Percentiles rank a stretch among this genome's conserved stretches.
Evolutionary conservation across 2,329 filamentous ascomycete species (phyloP).

Genomic region (Cephalotrichum gorgonifer): DNA sequence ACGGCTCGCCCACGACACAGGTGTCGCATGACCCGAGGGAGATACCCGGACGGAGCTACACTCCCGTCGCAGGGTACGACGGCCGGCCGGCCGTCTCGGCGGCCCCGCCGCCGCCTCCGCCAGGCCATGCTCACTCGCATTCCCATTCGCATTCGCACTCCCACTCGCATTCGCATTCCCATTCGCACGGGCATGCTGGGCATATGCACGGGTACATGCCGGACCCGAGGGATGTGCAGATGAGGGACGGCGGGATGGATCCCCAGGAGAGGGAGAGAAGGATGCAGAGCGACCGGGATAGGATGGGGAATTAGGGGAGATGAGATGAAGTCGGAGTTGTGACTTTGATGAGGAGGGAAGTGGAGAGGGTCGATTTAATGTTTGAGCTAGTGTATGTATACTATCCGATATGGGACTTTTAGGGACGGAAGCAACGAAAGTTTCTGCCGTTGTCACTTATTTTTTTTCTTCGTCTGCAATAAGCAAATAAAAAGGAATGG

Average conservation of each 20-base stretch:
- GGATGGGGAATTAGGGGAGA: not conserved
- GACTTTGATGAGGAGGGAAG: no score
- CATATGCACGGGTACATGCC: conserved; percentile 19
- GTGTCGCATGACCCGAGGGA: conserved; percentile 30
- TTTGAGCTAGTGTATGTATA: no score
- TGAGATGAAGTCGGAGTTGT: no score
- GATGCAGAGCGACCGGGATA: conserved; percentile 18
- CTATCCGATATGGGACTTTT: no score
- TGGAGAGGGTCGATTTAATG: no score
- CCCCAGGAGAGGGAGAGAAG: conserved; percentile 27
- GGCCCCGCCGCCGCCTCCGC: conserved; percentile 25
- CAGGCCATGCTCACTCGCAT: conserved; percentile 8
- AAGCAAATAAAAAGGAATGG: no score
- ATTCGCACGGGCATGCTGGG: not conserved
- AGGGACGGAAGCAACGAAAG: no score
- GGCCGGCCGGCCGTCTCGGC: no score
- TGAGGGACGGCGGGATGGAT: conserved; percentile 21
- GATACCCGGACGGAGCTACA: conserved; percentile 32
- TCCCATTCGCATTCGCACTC: not conserved
- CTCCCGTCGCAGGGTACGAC: conserved; percentile 31
- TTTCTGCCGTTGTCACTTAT: no score
- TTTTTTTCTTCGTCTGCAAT: no score
- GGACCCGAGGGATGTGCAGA: conserved; percentile 22
- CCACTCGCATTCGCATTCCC: not conserved
- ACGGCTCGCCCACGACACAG: conserved; percentile 30